phyloP scores from a whole-genome alignment of 768 basidiomycete genomes.

The Chalciporus pseudorubinellus region DNA sequence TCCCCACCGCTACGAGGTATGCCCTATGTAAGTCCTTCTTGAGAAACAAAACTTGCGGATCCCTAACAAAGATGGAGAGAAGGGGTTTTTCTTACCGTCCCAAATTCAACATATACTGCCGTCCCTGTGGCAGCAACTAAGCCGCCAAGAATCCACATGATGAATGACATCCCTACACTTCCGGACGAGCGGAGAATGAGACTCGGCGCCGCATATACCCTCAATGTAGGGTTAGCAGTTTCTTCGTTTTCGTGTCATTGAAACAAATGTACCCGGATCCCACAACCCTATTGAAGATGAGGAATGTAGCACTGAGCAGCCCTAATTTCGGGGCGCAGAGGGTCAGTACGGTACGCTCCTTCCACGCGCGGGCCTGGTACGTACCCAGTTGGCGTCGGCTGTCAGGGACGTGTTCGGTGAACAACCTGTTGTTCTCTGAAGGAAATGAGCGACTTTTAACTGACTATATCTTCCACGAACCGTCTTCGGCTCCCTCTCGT shows the following conservation, averaged over 20 bases:
- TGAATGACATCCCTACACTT: conserved; percentile 63
- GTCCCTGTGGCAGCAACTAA: conserved; percentile 64
- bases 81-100: conserved; percentile 47
- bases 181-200: conserved; percentile 65
- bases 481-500: conserved; percentile 6
- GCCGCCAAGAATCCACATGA: conserved; percentile 74
- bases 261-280: conserved; percentile 57
- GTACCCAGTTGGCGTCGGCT: conserved; percentile 51
- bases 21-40: conserved; percentile 39
- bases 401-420: conserved; percentile 46
- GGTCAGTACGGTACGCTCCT: neutral
- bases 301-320: conserved; percentile 50
- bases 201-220: conserved; percentile 63
- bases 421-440: conserved; percentile 3
- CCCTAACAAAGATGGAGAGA: neutral
- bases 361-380: conserved; percentile 11
- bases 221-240: too few species aligned
- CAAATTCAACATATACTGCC: conserved; percentile 69
- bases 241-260: too few species aligned
- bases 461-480: conserved; percentile 6
- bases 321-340: conserved; percentile 4
- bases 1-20: conserved; percentile 72
- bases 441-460: neutral
- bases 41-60: too few species aligned
- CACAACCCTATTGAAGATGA: conserved; percentile 76